Conservation (phyloP, 1,284 basidiomycete genomes). For the Ceratobasidium sp. region DNA sequence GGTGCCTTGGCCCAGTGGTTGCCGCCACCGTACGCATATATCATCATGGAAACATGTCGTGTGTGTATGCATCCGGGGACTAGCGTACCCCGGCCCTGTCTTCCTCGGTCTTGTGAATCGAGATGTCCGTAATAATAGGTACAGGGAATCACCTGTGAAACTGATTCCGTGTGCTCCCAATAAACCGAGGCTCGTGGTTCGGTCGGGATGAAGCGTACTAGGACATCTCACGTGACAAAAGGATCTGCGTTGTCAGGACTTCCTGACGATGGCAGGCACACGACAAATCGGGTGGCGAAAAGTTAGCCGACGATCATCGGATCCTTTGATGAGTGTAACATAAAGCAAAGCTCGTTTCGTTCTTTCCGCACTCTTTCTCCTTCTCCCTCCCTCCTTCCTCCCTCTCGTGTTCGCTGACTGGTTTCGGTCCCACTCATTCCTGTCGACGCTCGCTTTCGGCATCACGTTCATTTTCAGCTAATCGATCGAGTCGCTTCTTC, state of each 20-base stretch:
- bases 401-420: background rate
- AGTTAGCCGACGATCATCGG: background rate
- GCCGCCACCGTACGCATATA: too few relatives aligned
- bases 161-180: background rate
- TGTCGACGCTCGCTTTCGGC: conserved; percentile 19
- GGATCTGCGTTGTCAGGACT: conserved; percentile 5
- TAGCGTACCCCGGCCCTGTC: background rate
- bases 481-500: background rate
- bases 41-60: too few relatives aligned
- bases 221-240: conserved; percentile 1
- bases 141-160: background rate
- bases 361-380: conserved; percentile 5
- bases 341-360: background rate
- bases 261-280: background rate
- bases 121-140: background rate
- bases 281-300: background rate
- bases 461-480: conserved; percentile 23
- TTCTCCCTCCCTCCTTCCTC: background rate
- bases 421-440: conserved; percentile 18
- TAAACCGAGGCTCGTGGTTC: background rate
- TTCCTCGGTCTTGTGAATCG: background rate
- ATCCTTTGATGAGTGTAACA: background rate
- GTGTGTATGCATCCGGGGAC: too few relatives aligned
- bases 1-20: conserved; percentile 23
- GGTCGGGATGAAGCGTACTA: background rate